A percentile compares a stretch with the other conserved stretches of the same genome.
Evolutionary conservation across 495 filamentous ascomycete genomes (phyloP).

Genomic region (Amphirosellinia nigrospora): DNA sequence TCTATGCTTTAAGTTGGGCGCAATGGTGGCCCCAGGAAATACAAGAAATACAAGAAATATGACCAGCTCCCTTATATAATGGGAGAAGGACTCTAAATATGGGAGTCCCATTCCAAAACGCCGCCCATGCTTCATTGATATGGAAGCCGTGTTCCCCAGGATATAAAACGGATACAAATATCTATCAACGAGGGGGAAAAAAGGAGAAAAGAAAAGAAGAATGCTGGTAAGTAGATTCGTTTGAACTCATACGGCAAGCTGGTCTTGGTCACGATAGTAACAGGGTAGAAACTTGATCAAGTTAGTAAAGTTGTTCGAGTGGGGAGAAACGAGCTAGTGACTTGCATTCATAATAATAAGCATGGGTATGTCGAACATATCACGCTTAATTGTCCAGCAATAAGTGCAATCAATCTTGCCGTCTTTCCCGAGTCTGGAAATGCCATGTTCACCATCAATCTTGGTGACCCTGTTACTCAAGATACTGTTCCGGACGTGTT

Average conservation of each 20-base stretch:
- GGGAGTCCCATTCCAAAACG: conserved; percentile 42
- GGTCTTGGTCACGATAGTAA: conserved; percentile 55
- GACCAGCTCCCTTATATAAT: conserved; percentile 33
- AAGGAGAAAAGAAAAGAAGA: not conserved
- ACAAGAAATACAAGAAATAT: conserved; percentile 27
- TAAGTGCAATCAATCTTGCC: conserved; percentile 94
- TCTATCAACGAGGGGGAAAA: conserved; percentile 23
- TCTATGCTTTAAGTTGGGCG: conserved; percentile 38
- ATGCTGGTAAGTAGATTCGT: conserved; percentile 12
- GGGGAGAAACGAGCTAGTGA: conserved; percentile 30
- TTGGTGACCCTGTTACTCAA: conserved; percentile 59
- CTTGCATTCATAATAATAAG: conserved; percentile 96
- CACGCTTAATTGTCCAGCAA: conserved; percentile 94
- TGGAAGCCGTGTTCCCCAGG: conserved; percentile 23
- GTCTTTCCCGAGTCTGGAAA: conserved; percentile 79
- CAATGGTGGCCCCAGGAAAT: conserved; percentile 28
- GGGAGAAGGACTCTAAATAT: conserved; percentile 36
- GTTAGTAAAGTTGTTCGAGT: conserved; percentile 29
- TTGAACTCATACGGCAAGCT: conserved; percentile 50
- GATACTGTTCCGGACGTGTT: conserved; percentile 53
- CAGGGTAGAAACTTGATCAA: conserved; percentile 55
- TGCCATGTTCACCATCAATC: conserved; percentile 78
- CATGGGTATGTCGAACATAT: conserved; percentile 99
- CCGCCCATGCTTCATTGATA: conserved; percentile 39
- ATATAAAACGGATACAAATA: conserved; percentile 21